Base-by-base conservation (phyloP, 306 rosid species). In the Oemleria cerasiformis region DNA sequence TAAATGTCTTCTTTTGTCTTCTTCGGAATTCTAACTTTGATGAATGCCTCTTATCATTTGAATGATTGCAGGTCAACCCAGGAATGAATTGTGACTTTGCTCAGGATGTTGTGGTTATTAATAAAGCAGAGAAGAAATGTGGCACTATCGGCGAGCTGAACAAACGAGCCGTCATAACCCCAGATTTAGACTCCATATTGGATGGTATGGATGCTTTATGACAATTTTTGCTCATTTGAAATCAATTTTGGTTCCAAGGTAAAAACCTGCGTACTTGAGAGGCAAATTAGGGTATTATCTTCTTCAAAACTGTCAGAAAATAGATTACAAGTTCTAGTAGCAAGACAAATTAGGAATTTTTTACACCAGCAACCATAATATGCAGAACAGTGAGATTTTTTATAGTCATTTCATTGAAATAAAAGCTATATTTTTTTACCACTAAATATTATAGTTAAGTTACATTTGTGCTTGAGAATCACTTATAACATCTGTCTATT, bases 81-180 rank as follows among this genome's bases (percentile, higher is more conserved):
- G 98, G 97, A 56, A 77, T 86, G 94, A 79, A 83, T 65, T 83
- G 92, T 84, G 55, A 21, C 50, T 91, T 85, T 80, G 70, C 92
- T 16, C 90, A 91, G 75, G 94, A 91, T 53, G 75, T 82, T 68
- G 88, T 83, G 65, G 92, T 90, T 45, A 57, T 91, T 51, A 87
- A 87, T 79, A 68, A 61, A 38, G 84, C 79, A 42, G 82, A 91
- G 85, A 89, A 87, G 84, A 71, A 75, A 11, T 86, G 88, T 71
- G 83, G 91, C 69, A 15, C 72, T 12, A 53, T 93, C 43, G 92
- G 91, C 34, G 96, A 91, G 83, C 84, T 90, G 72, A 82, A 65
- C 69, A 86, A 87, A 78, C 90, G 82, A 47, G 92, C 73, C 68
- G 63, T 84, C 34, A 11, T 87, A 76, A 86, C 90, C 59, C 97